Evolutionary conservation across 805 yeast genomes (phyloP).

Genomic region (Ogataea nonfermentans): DNA sequence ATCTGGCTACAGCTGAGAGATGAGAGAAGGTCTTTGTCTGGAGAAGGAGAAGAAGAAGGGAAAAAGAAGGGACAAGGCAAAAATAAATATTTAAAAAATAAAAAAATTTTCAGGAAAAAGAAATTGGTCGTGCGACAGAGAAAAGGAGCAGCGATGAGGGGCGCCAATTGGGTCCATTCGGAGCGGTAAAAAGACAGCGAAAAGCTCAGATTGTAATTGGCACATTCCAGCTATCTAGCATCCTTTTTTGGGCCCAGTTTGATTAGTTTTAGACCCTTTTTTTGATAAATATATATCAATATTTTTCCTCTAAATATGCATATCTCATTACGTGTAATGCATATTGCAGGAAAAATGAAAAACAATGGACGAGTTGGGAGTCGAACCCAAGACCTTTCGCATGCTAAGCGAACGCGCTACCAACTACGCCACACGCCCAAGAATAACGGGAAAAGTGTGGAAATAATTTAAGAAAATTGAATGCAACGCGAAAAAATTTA

Average conservation of each 20-base stretch:
- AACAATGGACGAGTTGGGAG: constrained; percentile 70
- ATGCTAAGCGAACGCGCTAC: constrained; percentile 83
- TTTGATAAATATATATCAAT: background rate
- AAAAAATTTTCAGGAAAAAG: constrained; percentile 11
- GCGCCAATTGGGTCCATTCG: constrained; percentile 1
- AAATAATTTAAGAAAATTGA: background rate
- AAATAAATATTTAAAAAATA: constrained; percentile 8
- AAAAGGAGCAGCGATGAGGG: background rate
- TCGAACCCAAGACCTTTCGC: constrained; percentile 82
- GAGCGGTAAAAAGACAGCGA: background rate
- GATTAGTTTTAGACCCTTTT: background rate
- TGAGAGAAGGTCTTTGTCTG: constrained; percentile 36
- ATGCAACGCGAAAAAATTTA: background rate
- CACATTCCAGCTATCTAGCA: background rate
- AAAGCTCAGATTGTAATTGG: background rate
- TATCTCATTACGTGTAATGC: constrained; percentile 13
- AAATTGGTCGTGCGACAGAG: constrained; percentile 11
- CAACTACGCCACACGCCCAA: constrained; percentile 82
- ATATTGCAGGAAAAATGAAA: constrained; percentile 18
- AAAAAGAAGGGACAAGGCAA: constrained; percentile 22
- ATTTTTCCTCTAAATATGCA: constrained; percentile 9
- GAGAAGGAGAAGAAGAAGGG: constrained; percentile 34
- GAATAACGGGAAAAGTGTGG: constrained; percentile 1
- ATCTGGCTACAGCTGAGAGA: constrained; percentile 16
- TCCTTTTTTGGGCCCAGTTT: background rate